Evolutionary conservation across 805 yeast genomes (phyloP).

Genomic region (baker's yeast (Saccharomyces cerevisiae)): DNA sequence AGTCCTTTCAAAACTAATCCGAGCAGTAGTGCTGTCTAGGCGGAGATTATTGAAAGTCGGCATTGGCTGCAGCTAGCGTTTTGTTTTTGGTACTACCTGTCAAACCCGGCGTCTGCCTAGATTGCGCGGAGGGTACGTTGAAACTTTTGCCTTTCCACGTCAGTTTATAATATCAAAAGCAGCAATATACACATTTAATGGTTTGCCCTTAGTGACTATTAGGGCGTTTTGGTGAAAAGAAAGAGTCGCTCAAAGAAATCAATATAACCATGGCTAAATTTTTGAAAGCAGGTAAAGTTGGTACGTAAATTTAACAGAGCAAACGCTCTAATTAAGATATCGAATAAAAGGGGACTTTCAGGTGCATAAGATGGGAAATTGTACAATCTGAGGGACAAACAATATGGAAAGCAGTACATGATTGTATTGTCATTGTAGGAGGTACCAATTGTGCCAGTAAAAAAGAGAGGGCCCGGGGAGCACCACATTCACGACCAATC

Average conservation of each 20-base stretch:
- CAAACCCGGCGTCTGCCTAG: not conserved
- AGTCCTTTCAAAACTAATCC: too few relatives aligned
- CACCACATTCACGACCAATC: not conserved
- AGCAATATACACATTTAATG: not conserved
- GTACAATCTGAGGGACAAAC: not conserved
- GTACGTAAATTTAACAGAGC: conserved; percentile 18
- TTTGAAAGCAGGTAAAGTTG: conserved; percentile 98
- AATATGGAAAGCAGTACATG: not conserved
- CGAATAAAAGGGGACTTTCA: not conserved
- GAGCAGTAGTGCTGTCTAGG: not conserved
- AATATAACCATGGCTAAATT: conserved; percentile 71
- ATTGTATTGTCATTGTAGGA: not conserved
- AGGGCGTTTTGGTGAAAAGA: not conserved
- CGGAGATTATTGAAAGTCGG: not conserved
- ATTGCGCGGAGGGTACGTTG: not conserved
- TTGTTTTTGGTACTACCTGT: not conserved
- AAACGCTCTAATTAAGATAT: not conserved
- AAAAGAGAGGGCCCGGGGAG: too few relatives aligned
- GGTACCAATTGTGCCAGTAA: not conserved
- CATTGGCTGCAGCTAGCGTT: not conserved
- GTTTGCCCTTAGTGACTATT: not conserved
- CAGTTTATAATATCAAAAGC: not conserved
- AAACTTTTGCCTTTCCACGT: conserved; percentile 8
- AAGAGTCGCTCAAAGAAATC: not conserved
- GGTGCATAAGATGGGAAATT: not conserved